Evolutionary conservation across 1,284 basidiomycete genomes (phyloP).

Genomic region (Tausonia pullulans): DNA sequence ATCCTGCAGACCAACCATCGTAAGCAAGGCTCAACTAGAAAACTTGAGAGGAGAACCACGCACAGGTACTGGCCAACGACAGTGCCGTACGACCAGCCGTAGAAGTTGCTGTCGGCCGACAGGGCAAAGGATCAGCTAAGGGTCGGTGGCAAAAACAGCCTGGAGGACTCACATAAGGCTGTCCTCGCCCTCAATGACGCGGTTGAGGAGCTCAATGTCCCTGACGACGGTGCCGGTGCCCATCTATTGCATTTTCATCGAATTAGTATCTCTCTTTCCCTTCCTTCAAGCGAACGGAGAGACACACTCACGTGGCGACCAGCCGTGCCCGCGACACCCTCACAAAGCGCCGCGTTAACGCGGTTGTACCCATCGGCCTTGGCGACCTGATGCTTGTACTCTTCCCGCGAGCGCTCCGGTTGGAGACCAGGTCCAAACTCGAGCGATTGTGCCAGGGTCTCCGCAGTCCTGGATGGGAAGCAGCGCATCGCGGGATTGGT

Average conservation of each 20-base stretch:
- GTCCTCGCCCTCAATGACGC: constrained; percentile 3
- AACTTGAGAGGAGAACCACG: background rate
- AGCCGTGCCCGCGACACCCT: background rate
- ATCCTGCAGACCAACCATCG: background rate
- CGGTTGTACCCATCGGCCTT: background rate
- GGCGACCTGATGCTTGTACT: no score
- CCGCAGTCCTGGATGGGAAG: no score
- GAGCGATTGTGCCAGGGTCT: no score
- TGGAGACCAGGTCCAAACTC: no score
- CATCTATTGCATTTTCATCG: background rate
- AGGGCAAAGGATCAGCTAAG: background rate
- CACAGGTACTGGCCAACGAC: constrained; percentile 8
- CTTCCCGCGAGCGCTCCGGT: no score
- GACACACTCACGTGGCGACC: background rate
- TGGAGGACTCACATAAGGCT: constrained; percentile 1
- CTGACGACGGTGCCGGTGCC: constrained; percentile 8
- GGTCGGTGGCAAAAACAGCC: background rate
- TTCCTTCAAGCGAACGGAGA: background rate
- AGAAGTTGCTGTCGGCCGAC: constrained; percentile 4
- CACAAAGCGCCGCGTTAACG: background rate
- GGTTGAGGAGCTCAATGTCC: constrained; percentile 1
- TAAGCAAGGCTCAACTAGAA: no score
- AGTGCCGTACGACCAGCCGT: constrained; percentile 11
- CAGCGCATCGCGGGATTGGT: no score
- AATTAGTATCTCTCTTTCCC: no score